Percentiles rank a stretch among this genome's conserved stretches.
Evolutionary conservation across 305 asterid genomes (phyloP).

Genomic region (Solanum hybrid): DNA sequence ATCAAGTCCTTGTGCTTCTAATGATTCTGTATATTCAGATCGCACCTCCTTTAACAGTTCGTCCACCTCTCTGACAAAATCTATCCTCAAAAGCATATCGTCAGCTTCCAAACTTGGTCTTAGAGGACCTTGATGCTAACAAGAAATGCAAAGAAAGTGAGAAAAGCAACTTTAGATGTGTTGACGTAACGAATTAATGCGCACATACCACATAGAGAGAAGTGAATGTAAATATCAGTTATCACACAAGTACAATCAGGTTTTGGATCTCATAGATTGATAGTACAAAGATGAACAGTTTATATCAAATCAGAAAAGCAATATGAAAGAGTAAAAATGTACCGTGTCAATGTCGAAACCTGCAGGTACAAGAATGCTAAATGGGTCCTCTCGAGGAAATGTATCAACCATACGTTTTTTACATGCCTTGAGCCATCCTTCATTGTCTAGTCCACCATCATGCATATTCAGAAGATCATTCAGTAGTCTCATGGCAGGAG

Average conservation of each 20-base stretch:
- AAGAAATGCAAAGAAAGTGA: background rate
- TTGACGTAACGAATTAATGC: background rate
- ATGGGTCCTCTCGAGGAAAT: slow-evolving; percentile 92
- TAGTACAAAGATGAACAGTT: background rate
- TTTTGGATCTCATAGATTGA: background rate
- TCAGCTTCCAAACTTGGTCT: slow-evolving; percentile 51
- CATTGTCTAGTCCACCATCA: slow-evolving; percentile 82
- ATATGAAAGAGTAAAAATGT: background rate
- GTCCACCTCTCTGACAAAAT: slow-evolving; percentile 77
- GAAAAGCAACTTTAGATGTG: background rate
- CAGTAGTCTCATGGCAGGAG: slow-evolving; percentile 85
- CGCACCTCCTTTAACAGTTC: slow-evolving; percentile 69
- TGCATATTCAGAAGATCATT: slow-evolving; percentile 78
- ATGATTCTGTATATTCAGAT: slow-evolving; percentile 26
- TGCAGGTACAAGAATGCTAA: slow-evolving; percentile 77
- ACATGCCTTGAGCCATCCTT: slow-evolving; percentile 78
- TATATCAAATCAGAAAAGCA: background rate
- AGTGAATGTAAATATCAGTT: background rate
- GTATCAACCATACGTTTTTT: slow-evolving; percentile 71
- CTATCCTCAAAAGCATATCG: slow-evolving; percentile 70
- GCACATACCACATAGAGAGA: background rate
- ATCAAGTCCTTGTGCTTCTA: slow-evolving; percentile 44
- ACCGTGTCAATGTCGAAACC: slow-evolving; percentile 91
- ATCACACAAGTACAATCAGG: background rate
- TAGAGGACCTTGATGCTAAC: slow-evolving; percentile 78